phyloP scores from a whole-genome alignment of 2,329 filamentous ascomycete species.

The Fusarium palustre region DNA sequence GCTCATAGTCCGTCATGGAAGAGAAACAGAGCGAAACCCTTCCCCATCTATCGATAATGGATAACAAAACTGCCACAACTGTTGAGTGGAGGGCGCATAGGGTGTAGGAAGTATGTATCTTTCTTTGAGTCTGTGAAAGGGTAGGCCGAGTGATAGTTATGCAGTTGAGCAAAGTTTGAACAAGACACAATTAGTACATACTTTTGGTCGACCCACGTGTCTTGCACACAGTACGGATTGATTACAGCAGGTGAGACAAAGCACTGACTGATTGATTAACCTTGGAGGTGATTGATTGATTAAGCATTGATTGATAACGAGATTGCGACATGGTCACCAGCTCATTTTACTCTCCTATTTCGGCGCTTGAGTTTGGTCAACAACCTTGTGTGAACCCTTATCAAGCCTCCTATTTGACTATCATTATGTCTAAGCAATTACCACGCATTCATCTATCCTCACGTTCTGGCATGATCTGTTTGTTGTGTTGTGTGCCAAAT shows the following conservation, averaged over 20 bases:
- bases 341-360: slow-evolving; percentile 14
- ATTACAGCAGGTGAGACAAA: slow-evolving; percentile 28
- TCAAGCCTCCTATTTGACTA: slow-evolving; percentile 18
- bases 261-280: slow-evolving; percentile 34
- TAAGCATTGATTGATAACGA: slow-evolving; percentile 41
- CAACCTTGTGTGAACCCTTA: not conserved
- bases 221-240: slow-evolving; percentile 5
- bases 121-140: slow-evolving; percentile 1
- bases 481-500: slow-evolving; percentile 1
- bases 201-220: slow-evolving; percentile 15
- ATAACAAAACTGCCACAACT: slow-evolving; percentile 29
- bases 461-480: not conserved
- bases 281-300: slow-evolving; percentile 20
- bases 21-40: slow-evolving; percentile 23
- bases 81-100: not conserved
- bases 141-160: not conserved
- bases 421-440: slow-evolving; percentile 25
- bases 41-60: slow-evolving; percentile 13
- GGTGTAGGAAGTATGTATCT: no score
- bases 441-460: slow-evolving; percentile 3
- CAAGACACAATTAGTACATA: not conserved
- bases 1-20: slow-evolving; percentile 39
- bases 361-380: slow-evolving; percentile 10
- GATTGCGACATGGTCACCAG: slow-evolving; percentile 12
- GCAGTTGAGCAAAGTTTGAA: not conserved